A percentile compares a stretch with the other conserved stretches of the same genome.
These are phyloP conservation scores for Benincasa hispida DNA, from an alignment of 306 rosid genomes.

Conservation along the genomic window DNA sequence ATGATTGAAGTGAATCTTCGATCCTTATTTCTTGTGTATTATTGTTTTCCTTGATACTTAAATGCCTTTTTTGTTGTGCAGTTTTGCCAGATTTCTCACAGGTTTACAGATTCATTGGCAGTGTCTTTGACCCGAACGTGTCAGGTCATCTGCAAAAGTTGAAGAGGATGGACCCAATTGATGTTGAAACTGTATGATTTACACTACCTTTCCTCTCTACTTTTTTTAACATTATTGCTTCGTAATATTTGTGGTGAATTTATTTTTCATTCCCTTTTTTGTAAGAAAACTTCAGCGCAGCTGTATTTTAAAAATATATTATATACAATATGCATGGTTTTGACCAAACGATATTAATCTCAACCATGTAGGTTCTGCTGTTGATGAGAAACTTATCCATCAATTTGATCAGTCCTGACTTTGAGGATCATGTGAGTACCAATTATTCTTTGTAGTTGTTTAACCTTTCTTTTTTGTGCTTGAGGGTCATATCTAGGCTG, in stretches of 20 bases:
- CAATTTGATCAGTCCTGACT: constrained; percentile 77
- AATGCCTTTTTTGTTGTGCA: constrained; percentile 28
- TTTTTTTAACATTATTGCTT: not conserved
- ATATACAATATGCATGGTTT: not conserved
- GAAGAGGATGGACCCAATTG: constrained; percentile 78
- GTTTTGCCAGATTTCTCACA: constrained; percentile 87
- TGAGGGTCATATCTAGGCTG: not conserved
- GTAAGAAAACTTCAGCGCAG: not conserved
- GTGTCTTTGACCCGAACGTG: constrained; percentile 73
- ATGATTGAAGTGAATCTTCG: not conserved
- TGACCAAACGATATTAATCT: constrained; percentile 1
- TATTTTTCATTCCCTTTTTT: not conserved
- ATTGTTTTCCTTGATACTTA: constrained; percentile 2
- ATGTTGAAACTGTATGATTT: constrained; percentile 73
- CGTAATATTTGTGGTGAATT: too few species aligned
- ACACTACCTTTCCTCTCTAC: not conserved
- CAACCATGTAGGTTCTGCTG: constrained; percentile 53
- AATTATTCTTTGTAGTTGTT: not conserved
- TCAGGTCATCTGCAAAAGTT: constrained; percentile 71
- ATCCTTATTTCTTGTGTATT: not conserved
- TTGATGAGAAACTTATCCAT: constrained; percentile 91
- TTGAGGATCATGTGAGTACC: constrained; percentile 83
- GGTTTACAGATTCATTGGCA: constrained; percentile 86
- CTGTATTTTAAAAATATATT: not conserved
- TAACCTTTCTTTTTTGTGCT: not conserved